phyloP scores from a whole-genome alignment of 768 basidiomycete species.

The Panaeolus cyanescens region DNA sequence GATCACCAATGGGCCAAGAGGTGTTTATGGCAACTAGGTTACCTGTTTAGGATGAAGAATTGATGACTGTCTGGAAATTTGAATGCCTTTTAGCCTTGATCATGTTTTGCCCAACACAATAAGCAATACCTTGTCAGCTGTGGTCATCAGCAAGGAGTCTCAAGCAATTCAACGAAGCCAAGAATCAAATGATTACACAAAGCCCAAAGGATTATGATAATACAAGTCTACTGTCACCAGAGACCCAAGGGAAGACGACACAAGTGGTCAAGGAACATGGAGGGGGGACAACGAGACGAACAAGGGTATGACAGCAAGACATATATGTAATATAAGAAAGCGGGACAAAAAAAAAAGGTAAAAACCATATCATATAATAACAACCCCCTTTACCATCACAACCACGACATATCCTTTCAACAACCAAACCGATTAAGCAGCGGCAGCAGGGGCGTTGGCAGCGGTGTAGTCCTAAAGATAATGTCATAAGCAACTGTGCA shows the following conservation, averaged over 20 bases:
- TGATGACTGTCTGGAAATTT: too few species aligned
- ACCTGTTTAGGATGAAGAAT: too few species aligned
- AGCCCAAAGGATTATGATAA: background rate
- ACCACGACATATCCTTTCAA: background rate
- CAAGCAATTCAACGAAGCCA: background rate
- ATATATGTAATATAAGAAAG: slow-evolving; percentile 1
- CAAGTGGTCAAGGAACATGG: background rate
- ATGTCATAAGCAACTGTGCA: background rate
- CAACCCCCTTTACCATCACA: background rate
- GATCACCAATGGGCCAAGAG: too few species aligned
- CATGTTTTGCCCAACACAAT: too few species aligned
- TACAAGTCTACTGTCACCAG: background rate
- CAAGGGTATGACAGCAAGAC: slow-evolving; percentile 2
- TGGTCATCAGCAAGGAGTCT: background rate
- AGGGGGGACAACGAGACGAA: background rate
- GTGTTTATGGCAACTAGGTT: too few species aligned
- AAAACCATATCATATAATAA: background rate
- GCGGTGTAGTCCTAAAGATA: slow-evolving; percentile 65
- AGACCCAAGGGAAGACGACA: background rate
- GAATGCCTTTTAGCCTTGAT: too few species aligned
- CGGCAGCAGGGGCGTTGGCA: slow-evolving; percentile 50
- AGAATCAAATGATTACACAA: background rate
- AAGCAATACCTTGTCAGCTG: too few species aligned
- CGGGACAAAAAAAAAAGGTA: background rate
- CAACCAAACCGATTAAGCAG: slow-evolving; percentile 25